Base-by-base conservation (phyloP, 306 rosid genomes). In the Vicia faba region DNA sequence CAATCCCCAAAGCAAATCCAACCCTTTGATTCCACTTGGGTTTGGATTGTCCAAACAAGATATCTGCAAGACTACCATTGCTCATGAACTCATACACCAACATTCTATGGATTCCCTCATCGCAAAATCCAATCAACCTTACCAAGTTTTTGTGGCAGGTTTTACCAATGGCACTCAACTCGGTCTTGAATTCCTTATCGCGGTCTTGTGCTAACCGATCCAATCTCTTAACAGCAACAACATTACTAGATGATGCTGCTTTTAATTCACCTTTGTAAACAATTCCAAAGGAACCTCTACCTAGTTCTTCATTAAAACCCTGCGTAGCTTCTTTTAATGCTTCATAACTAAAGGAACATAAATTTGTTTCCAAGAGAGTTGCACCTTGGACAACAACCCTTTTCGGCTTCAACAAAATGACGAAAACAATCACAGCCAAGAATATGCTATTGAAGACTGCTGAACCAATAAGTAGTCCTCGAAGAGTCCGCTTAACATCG, bases 81-180 rank as follows among this genome's bases (percentile, higher is more conserved):
- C 40, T 67, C 86, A 82, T 82, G 73, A 66, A 71, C 70, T 82
- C 83, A 3, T 82, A 82, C 0, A 78, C 83, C 14, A 75, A 25
- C 36, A 82, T 44, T 15, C 81, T 78, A n/a, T 82, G 60, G 4
- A 60, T 5, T 67, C 81, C 83, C 12, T 82, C 81, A 1, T 78
- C 81, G 67, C 86, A 82, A 20, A 71, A 82, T 2, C 86, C 83
- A 26, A 82, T 71, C 66, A 82, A 57, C 41, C 81, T n/a, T 0
- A 82, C 79, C n/a, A 82, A 38, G 73, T 82, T 82, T 38, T 57
- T 82, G 76, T 82, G 86, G 49, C 55, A 64, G 19, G 81, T 82
- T 53, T 53, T 79, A 19, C 81, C 81, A 43, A 82, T 79, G 10
- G 77, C 68, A 12, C 71, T 75, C 72, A 75, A 45, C 65, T 82